These are phyloP conservation scores for Sarcodon sp. DNA, from an alignment of 768 basidiomycete species.

Conservation along the genomic window DNA sequence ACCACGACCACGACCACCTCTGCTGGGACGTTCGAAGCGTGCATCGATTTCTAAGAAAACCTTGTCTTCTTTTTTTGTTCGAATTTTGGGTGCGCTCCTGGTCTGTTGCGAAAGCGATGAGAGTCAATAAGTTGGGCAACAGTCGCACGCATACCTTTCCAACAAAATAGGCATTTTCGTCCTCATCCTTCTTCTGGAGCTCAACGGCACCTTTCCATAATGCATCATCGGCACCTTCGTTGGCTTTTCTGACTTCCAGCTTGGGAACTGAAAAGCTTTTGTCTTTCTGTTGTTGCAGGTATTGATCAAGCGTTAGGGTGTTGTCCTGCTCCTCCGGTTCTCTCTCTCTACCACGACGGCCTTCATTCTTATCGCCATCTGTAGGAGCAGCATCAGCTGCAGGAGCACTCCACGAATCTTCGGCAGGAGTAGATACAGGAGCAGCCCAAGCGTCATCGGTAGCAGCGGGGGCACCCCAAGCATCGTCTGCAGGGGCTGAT, in stretches of 20 bases:
- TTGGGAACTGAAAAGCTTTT: constrained; percentile 48
- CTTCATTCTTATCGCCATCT: constrained; percentile 17
- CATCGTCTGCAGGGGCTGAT: constrained; percentile 16
- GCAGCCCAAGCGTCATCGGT: constrained; percentile 17
- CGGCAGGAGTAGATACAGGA: constrained; percentile 15
- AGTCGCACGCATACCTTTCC: constrained; percentile 58
- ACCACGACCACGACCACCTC: constrained; percentile 42
- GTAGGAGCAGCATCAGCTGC: constrained; percentile 21
- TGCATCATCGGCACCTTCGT: constrained; percentile 56
- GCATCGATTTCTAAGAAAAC: constrained; percentile 87
- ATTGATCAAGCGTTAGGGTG: constrained; percentile 89
- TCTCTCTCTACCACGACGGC: constrained; percentile 31
- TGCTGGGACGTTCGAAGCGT: constrained; percentile 73
- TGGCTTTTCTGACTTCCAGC: constrained; percentile 66
- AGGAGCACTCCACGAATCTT: constrained; percentile 11
- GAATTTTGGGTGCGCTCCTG: constrained; percentile 48
- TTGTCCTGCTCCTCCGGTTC: constrained; percentile 85
- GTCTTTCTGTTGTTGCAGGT: constrained; percentile 72
- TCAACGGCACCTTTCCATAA: constrained; percentile 63
- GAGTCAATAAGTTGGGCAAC: neutral
- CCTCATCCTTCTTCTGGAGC: constrained; percentile 49
- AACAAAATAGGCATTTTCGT: constrained; percentile 66
- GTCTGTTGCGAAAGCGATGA: constrained; percentile 26
- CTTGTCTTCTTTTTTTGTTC: constrained; percentile 81
- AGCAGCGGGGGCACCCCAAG: constrained; percentile 23